Percentiles rank a stretch among this genome's conserved stretches.
phyloP scores from a whole-genome alignment of 176 grass and related monocot species.

The Areca catechu region DNA sequence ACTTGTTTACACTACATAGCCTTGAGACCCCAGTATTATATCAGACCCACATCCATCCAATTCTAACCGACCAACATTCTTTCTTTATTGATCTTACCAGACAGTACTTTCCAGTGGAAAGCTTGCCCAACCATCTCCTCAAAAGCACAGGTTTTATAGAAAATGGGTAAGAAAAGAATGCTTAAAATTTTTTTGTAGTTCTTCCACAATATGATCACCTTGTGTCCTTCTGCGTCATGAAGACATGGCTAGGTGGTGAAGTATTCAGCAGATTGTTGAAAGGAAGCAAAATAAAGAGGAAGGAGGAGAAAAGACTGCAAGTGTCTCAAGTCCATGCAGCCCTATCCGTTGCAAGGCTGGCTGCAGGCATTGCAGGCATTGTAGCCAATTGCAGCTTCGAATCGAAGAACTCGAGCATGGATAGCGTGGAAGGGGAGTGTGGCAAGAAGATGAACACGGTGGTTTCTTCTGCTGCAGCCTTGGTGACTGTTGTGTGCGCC shows the following conservation, averaged over 20 bases:
- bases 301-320: conserved; percentile 58
- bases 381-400: conserved; percentile 39
- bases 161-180: too few species aligned
- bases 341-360: conserved; percentile 67
- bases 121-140: conserved; percentile 14
- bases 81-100: conserved; percentile 15
- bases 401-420: conserved; percentile 13
- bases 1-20: too few species aligned
- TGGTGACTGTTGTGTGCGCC: conserved; percentile 76
- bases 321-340: conserved; percentile 68
- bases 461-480: conserved; percentile 54
- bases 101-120: conserved; percentile 27
- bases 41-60: too few species aligned
- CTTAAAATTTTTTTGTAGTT: too few species aligned
- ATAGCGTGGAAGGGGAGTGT: not conserved
- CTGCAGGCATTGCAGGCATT: conserved; percentile 48
- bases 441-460: conserved; percentile 33
- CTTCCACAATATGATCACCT: too few species aligned
- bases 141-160: conserved; percentile 18
- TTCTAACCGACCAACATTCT: too few species aligned
- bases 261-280: conserved; percentile 42
- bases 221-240: too few species aligned
- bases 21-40: too few species aligned
- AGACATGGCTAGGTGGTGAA: conserved; percentile 8
- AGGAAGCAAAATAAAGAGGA: conserved; percentile 29